Base-by-base conservation (phyloP, 352 stramenopile species). In the Phytophthora pluvialis region DNA sequence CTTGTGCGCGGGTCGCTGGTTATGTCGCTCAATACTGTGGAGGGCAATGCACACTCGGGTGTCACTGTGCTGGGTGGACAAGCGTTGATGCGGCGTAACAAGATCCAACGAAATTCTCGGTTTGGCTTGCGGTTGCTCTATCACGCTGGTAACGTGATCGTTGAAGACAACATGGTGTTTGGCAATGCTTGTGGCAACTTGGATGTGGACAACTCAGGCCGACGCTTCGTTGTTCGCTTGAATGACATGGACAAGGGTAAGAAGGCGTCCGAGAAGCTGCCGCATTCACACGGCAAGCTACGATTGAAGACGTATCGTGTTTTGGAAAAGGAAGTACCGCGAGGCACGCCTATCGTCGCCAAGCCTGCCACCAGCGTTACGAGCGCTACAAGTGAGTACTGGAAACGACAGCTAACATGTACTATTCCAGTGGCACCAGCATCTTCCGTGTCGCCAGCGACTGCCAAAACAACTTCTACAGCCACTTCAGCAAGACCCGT, bases 101-200 rank as follows among this genome's bases (percentile, higher is more conserved):
- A 81, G 42, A 81, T 94, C 45, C 63, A 86, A 25, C 60, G 53
- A 9, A 94, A 94, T 63, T 69, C 60, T 3, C 86, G 83, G 0
- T 94, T 92, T 64, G 86, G 86, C 6, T 80, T 94, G 50, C 73
- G 86, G 0, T 42, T 94, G 25, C 57, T 94, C 9, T 89, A 91
- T 49, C 82, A 91, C 29, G 77, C 84, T 0, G 75, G 77, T 11
- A 85, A 89, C 31, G 75, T 92, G 10, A 80, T 93, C n/a, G 57
- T 94, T 18, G 82, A 94, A 62, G 77, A 91, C 29, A 94, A 94
- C 50, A 58, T 79, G 3, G 73, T 94, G 18, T 71, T 75, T 18
- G 70, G 74, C n/a, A 83, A 94, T 21, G 44, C 74, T 11, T 94
- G 86, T 33, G 84, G 84, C 1, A 90, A 88, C 31, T 72, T 94